A percentile compares a stretch with the other conserved stretches of the same genome.
phyloP scores from a whole-genome alignment of 129 eudicot genomes.

The Dittrichia graveolens region DNA sequence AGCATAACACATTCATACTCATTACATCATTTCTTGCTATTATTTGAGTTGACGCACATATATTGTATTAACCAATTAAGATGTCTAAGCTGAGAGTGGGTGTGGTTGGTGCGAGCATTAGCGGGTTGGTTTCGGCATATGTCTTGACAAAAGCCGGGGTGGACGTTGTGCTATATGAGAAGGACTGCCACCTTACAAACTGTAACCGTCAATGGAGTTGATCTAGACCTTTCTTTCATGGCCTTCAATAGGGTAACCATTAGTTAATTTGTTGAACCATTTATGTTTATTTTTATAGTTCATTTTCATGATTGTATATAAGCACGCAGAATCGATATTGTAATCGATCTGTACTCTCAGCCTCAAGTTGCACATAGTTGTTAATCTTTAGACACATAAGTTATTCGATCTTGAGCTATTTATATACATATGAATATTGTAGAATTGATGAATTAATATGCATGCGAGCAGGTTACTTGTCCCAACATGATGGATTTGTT shows the following conservation, averaged over 20 bases:
- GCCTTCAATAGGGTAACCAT: constrained; percentile 41
- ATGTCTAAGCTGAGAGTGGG: constrained; percentile 34
- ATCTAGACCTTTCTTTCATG: constrained; percentile 46
- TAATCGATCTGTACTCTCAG: no score
- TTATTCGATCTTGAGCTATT: neutral
- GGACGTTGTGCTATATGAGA: constrained; percentile 41
- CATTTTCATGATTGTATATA: no score
- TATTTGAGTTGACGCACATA: no score
- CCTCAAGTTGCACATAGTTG: no score
- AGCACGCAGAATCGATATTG: no score
- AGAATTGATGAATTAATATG: neutral
- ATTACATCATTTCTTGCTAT: no score
- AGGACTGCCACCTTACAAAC: constrained; percentile 43
- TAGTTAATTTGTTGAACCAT: no score
- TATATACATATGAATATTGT: neutral
- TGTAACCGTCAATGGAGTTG: constrained; percentile 30
- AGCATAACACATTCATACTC: no score
- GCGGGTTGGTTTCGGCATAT: constrained; percentile 45
- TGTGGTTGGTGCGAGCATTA: constrained; percentile 47
- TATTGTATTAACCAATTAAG: neutral
- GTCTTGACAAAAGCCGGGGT: constrained; percentile 43
- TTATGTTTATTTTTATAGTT: no score
- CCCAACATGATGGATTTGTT: constrained; percentile 89
- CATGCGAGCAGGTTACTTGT: constrained; percentile 59
- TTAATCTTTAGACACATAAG: no score